Base-by-base conservation (phyloP, 2,329 filamentous ascomycete genomes). In the Exophiala mesophila region DNA sequence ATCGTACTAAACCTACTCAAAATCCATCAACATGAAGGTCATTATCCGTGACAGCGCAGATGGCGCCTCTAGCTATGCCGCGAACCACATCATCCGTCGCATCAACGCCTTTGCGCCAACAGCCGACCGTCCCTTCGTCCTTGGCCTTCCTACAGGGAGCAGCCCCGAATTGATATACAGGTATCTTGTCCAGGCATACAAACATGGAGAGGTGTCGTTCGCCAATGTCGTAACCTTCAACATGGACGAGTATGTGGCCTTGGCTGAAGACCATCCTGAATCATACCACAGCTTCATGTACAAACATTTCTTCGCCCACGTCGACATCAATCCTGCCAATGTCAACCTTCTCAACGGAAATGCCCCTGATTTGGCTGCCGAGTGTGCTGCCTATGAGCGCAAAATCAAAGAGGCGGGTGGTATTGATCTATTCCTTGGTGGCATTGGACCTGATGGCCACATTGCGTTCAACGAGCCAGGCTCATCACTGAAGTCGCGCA, bases 211-310 rank as follows among this genome's bases (percentile, higher is more conserved):
- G 60, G 81, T 94, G 58, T 90, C 86, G 1, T 94, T 94, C 63
- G 81, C 83, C 59, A 78, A 94, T 82, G 85, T 94, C 58, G 77
- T 92, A 60, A 94, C 87, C 18, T 94, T 94, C 73, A 92, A 92
- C 66, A 92, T 92, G 87, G 87, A 94, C 66, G 87, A 94, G 68
- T 94, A 94, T 59, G 85, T 92, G 53, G 85, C 83, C 44, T 77
- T 94, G 50, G 82, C 86, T 23, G 80, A 85, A 57, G 85, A 89
- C 56, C 85, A 94, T 62, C 81, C 85, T 9, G 82, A 92, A 63
- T 88, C 82, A 57, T 94, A 94, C 67, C 87, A 94, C 69, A 85
- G 82, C 53, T 94, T 92, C 71, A 92, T 94, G 87, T 94, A 88
- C 77, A 86, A 85, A 66, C 76, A 92, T 68, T 88, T 94, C 73